Percentiles rank a stretch among this genome's conserved stretches.
Evolutionary conservation across 352 stramenopile species (phyloP).

Genomic region (Phytophthora pseudosyringae): DNA sequence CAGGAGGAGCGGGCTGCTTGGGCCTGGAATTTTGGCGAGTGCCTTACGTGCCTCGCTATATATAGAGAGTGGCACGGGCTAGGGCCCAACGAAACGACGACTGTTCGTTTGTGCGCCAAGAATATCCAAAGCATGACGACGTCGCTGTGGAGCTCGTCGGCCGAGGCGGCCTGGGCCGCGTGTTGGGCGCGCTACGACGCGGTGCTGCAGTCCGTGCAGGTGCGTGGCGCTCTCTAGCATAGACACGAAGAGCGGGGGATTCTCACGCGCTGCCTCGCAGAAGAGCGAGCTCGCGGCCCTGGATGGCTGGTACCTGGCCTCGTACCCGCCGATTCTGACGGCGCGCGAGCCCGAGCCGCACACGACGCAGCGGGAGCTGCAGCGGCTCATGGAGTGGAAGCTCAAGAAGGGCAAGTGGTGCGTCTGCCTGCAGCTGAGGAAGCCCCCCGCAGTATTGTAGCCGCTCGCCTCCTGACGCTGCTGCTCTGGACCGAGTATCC

Average conservation of each 20-base stretch:
- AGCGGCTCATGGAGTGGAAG: slow-evolving; percentile 83
- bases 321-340: slow-evolving; percentile 49
- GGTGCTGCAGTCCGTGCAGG: slow-evolving; percentile 47
- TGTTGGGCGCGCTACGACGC: slow-evolving; percentile 51
- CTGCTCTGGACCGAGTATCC: neutral
- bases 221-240: slow-evolving; percentile 4
- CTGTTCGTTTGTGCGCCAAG: neutral
- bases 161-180: slow-evolving; percentile 40
- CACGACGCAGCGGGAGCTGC: slow-evolving; percentile 61
- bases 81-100: neutral
- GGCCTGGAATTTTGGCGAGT: slow-evolving; percentile 29
- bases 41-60: slow-evolving; percentile 26
- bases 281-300: slow-evolving; percentile 64
- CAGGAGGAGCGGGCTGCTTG: slow-evolving; percentile 21
- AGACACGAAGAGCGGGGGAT: no score
- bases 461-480: slow-evolving; percentile 16
- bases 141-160: slow-evolving; percentile 38
- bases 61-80: slow-evolving; percentile 20
- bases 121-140: slow-evolving; percentile 20
- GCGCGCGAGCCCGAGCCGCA: slow-evolving; percentile 56
- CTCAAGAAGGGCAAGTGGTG: slow-evolving; percentile 88
- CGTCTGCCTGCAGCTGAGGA: slow-evolving; percentile 2
- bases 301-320: slow-evolving; percentile 62
- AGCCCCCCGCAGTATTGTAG: neutral
- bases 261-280: slow-evolving; percentile 22